Conservation (phyloP, 352 stramenopile species). For the Albugo candida region DNA sequence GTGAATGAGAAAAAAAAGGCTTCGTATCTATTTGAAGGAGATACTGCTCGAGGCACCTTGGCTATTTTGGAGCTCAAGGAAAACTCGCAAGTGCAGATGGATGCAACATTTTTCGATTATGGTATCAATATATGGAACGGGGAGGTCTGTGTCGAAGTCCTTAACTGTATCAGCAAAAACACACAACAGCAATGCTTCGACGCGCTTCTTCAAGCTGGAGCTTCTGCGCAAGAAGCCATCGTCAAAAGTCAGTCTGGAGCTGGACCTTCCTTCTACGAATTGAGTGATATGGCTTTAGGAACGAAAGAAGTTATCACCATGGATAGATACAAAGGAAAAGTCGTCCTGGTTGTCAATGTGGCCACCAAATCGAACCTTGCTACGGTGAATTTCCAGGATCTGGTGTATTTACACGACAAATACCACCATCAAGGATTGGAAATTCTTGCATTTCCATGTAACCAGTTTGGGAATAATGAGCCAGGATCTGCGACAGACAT, state of each 20-base stretch:
- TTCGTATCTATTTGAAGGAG: constrained; percentile 6
- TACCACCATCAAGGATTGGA: constrained; percentile 21
- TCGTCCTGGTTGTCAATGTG: constrained; percentile 60
- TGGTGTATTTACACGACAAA: constrained; percentile 27
- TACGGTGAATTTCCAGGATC: constrained; percentile 52
- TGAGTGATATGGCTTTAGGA: constrained; percentile 5
- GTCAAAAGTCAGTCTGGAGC: constrained; percentile 5
- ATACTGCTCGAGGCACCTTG: constrained; percentile 6
- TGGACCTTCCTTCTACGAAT: constrained; percentile 11
- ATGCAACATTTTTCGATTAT: too few relatives aligned
- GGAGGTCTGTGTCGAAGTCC: not conserved
- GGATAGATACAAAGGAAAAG: constrained; percentile 14
- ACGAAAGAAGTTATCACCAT: constrained; percentile 8
- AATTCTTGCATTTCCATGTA: constrained; percentile 53
- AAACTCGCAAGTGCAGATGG: constrained; percentile 3
- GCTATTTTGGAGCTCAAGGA: constrained; percentile 2
- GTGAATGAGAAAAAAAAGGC: constrained; percentile 10
- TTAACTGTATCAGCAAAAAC: not conserved
- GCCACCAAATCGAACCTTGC: constrained; percentile 57
- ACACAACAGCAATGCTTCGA: constrained; percentile 1
- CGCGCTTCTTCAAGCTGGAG: not conserved
- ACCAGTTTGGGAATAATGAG: constrained; percentile 60
- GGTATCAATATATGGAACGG: constrained; percentile 3
- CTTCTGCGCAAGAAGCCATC: constrained; percentile 4
- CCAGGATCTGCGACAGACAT: constrained; percentile 14